Evolutionary conservation across 2,329 filamentous ascomycete genomes (phyloP), one percentile per base, ranked within the genome.

Genomic region (Verruconis gallopava): DNA sequence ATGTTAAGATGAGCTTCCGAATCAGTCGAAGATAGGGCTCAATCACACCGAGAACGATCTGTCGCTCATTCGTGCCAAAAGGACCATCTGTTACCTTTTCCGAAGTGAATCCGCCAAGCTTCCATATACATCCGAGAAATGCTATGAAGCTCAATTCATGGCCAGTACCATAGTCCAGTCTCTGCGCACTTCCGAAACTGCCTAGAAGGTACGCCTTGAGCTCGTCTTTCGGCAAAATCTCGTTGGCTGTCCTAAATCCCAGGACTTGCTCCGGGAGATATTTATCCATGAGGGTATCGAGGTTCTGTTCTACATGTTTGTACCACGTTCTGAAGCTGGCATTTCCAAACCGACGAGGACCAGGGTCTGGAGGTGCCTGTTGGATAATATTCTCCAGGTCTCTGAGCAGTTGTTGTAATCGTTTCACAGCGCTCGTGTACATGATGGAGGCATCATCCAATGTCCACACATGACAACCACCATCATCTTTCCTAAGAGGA

Each of bases 121-220:
- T 95, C 88, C 89, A 98, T 4, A 98, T 67, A 46, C 82, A 79
- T 3, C 78, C 88, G 4, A 98, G 59, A 48, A 98, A 98, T 1
- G 91, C 89, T 5, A 96, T 60, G 53, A 98, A 98, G 61, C 84
- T 94, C 40, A 98, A 66, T 56, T 98, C 91, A 58, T 98, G 91
- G 0, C 91, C 91, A 0, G 91, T 96, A 2, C 91, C 91, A 55
- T 95, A 98, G 62, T 98, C 91, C 19, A 98, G 68, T 42, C 91
- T 70, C 53, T 95, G 85, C 0, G 84, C 62, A 55, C 86, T 96
- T 3, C 91, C 91, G 61, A 94, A 95, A 3, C 75, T 75, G 12
- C 86, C 88, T 3, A 93, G 60, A 1, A 98, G 72, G 57, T 98
- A 98, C 33, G 75, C 71, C 44, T 68, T 71, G 5, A 95, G 64